Evolutionary conservation across 1,139 yeast genomes (phyloP).

Genomic region (Lodderomyces oxycetoniae): DNA sequence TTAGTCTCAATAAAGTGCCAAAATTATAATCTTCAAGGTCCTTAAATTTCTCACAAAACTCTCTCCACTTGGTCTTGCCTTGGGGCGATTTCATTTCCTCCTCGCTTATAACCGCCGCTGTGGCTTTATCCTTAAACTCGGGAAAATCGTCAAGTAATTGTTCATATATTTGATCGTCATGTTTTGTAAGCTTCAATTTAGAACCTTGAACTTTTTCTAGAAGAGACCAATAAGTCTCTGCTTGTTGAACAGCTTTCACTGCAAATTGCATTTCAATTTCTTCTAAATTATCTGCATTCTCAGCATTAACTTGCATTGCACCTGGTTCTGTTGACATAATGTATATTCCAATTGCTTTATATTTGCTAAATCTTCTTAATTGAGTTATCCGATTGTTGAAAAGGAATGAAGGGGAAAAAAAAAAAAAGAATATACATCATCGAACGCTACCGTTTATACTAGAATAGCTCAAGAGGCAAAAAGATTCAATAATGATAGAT

Average conservation of each 20-base stretch:
- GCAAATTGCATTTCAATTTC: slow-evolving; percentile 94
- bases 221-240: slow-evolving; percentile 88
- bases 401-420: slow-evolving; percentile 3
- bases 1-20: slow-evolving; percentile 84
- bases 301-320: slow-evolving; percentile 37
- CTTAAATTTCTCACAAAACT: slow-evolving; percentile 77
- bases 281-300: slow-evolving; percentile 55
- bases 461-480: too few relatives aligned
- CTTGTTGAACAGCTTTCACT: slow-evolving; percentile 94
- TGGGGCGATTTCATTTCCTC: slow-evolving; percentile 72
- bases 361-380: too few relatives aligned
- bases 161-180: slow-evolving; percentile 78
- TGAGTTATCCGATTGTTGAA: not conserved
- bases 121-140: slow-evolving; percentile 61
- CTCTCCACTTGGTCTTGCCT: slow-evolving; percentile 91
- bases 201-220: slow-evolving; percentile 74
- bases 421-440: too few relatives aligned
- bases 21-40: slow-evolving; percentile 87
- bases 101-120: slow-evolving; percentile 59
- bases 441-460: too few relatives aligned
- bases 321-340: slow-evolving; percentile 7
- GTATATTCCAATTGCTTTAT: not conserved
- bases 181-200: slow-evolving; percentile 67
- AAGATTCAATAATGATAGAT: too few relatives aligned
- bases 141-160: slow-evolving; percentile 75